Evolutionary conservation across 2,329 filamentous ascomycete genomes (phyloP), one percentile per base, ranked within the genome.

Genomic region (Phoma herbarum): DNA sequence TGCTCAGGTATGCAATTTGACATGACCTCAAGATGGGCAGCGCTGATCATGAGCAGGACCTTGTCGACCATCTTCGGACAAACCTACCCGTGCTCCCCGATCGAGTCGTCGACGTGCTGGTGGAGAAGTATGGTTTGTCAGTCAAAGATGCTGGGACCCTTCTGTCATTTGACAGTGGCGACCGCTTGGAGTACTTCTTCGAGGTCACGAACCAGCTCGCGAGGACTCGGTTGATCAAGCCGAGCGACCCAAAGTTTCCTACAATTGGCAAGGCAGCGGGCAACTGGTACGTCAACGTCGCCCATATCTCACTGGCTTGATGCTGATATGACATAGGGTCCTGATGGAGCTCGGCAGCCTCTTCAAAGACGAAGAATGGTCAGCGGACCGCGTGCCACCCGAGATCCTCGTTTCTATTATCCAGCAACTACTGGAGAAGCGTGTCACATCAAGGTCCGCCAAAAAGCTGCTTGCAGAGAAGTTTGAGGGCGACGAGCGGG

Each of bases 101-200:
- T 65, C 80, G 84, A 16, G 85, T 91, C 56, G 74, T 94, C 2
- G 80, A 86, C 31, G 81, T 85, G 33, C 81, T 96, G 2, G 83
- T 87, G 1, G 66, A 75, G 6, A 72, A 74, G n/a, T 93, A 91
- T 68, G 86, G 86, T 0, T 80, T 99, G 12, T 90, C 88, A 0
- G 75, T 86, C 8, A 95, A 95, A 73, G 95, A 99, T 70, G 93
- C 94, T 1, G 85, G 91, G 64, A 90, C 93, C 0, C 81, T 99
- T 31, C 83, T 93, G 45, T 84, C 86, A 8, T 81, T 96, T 0
- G 91, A 98, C 62, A 86, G 90, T 53, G 93, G 93, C 8, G 88
- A 88, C 8, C 85, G 93, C 41, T 79, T 95, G 4, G 89, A 97
- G 65, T 97, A 93, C 75, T 96, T 93, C 71, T 88, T 90, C 70